These are phyloP conservation scores for Mycena indigotica DNA, from an alignment of 768 basidiomycete genomes.

Conservation along the genomic window DNA sequence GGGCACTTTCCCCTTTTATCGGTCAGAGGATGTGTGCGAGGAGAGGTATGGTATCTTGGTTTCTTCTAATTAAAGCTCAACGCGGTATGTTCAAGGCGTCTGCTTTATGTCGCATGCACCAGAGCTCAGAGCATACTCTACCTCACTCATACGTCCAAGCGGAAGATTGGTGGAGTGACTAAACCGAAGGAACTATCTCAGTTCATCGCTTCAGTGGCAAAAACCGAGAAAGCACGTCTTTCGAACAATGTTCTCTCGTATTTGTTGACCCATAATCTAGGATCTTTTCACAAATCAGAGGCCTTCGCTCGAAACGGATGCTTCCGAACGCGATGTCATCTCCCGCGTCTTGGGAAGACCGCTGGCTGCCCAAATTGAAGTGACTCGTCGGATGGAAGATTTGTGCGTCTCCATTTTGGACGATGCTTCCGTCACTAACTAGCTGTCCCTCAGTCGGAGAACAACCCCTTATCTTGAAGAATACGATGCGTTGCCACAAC, in stretches of 20 bases:
- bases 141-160: constrained; percentile 48
- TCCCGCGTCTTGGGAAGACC: constrained; percentile 55
- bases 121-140: constrained; percentile 76
- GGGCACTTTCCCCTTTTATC: constrained; percentile 75
- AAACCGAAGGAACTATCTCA: constrained; percentile 55
- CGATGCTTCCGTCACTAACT: constrained; percentile 14
- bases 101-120: constrained; percentile 89
- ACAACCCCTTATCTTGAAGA: constrained; percentile 25
- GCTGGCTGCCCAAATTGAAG: constrained; percentile 45
- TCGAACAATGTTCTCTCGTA: not conserved
- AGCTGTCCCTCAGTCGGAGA: constrained; percentile 30
- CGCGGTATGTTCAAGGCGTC: constrained; percentile 57
- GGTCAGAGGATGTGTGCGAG: constrained; percentile 76
- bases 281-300: constrained; percentile 46
- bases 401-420: constrained; percentile 26
- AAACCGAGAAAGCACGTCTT: constrained; percentile 45
- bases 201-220: constrained; percentile 53
- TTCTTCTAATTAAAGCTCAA: not conserved
- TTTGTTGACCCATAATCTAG: constrained; percentile 23
- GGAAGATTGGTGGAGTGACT: constrained; percentile 58
- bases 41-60: constrained; percentile 54
- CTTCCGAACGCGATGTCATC: constrained; percentile 48
- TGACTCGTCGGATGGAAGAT: constrained; percentile 42
- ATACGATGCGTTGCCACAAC: constrained; percentile 3
- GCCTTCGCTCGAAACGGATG: constrained; percentile 39